Evolutionary conservation across 2,329 filamentous ascomycete species (phyloP).

Genomic region (Hypomyces rosellus): DNA sequence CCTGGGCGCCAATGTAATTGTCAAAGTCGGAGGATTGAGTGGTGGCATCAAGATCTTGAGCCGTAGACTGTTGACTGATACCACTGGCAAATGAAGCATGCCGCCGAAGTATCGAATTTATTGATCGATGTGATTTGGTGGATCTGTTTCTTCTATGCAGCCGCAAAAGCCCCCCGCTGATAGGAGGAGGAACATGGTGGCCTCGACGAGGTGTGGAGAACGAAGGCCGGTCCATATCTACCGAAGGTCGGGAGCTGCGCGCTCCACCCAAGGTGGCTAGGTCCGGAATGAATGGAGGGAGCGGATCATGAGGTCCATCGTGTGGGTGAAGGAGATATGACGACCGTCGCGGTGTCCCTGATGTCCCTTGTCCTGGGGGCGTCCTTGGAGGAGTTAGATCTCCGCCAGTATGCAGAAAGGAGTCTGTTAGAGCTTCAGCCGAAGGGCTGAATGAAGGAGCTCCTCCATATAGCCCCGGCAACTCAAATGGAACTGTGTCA

Average conservation of each 20-base stretch:
- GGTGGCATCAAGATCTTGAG: constrained; percentile 57
- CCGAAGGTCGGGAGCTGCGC: constrained; percentile 22
- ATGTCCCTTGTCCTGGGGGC: constrained; percentile 41
- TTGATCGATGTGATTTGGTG: constrained; percentile 42
- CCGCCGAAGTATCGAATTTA: constrained; percentile 42
- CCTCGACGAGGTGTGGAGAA: constrained; percentile 20
- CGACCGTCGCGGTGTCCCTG: constrained; percentile 45
- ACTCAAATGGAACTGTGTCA: constrained; percentile 47
- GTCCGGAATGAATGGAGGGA: constrained; percentile 42
- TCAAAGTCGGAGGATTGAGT: constrained; percentile 49
- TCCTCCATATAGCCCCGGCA: constrained; percentile 44
- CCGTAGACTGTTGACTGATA: constrained; percentile 41
- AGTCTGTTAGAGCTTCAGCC: constrained; percentile 47
- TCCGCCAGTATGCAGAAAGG: constrained; percentile 40
- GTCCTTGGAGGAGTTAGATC: constrained; percentile 58
- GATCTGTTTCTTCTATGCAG: constrained; percentile 42
- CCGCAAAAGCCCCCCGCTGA: constrained; percentile 24
- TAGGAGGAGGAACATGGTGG: constrained; percentile 21
- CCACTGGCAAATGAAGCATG: constrained; percentile 57
- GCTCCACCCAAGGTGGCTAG: constrained; percentile 32
- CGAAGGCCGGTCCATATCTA: constrained; percentile 29
- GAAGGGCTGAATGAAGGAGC: constrained; percentile 39
- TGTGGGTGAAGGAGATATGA: constrained; percentile 50
- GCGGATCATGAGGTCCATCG: constrained; percentile 30
- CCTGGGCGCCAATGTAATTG: constrained; percentile 30